These are phyloP conservation scores for Lasiodiplodia gonubiensis DNA, from an alignment of 2,329 filamentous ascomycete species.

Conservation along the genomic window DNA sequence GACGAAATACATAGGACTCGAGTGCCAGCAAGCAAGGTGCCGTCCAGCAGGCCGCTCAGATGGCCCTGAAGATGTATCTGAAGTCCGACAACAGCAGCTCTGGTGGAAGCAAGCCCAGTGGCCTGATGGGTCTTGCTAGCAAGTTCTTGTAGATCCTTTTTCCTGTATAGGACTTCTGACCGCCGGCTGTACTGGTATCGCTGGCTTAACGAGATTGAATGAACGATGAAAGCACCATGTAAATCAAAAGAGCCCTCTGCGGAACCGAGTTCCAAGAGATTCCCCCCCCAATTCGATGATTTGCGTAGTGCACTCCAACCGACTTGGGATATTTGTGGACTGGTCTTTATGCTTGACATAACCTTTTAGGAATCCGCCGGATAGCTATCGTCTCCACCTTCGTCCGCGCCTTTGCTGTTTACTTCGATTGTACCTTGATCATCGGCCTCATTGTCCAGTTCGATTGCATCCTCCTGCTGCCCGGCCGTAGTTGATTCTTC, in stretches of 20 bases:
- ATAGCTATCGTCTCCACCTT: not conserved
- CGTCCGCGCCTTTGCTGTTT: not conserved
- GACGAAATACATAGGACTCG: conserved; percentile 37
- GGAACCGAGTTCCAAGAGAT: not conserved
- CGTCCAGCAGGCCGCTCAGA: conserved; percentile 79
- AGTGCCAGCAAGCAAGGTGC: conserved; percentile 79
- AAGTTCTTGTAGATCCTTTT: conserved; percentile 60
- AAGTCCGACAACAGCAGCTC: conserved; percentile 68
- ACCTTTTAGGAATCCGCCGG: too few relatives aligned
- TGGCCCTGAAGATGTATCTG: conserved; percentile 90
- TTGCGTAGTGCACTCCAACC: too few relatives aligned
- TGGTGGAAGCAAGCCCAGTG: conserved; percentile 51
- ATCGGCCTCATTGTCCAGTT: not conserved
- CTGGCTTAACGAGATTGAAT: conserved; percentile 14
- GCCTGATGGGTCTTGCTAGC: conserved; percentile 63
- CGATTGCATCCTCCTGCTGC: not conserved
- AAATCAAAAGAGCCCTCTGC: not conserved
- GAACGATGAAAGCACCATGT: not conserved
- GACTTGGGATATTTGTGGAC: not conserved
- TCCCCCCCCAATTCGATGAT: not conserved
- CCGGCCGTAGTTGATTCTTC: not conserved
- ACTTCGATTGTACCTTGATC: not conserved
- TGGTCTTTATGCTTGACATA: too few relatives aligned
- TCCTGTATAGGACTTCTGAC: conserved; percentile 6
- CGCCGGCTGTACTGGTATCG: not conserved